Evolutionary conservation across 1,284 basidiomycete species (phyloP).

Genomic region (Trichosporon sp.): DNA sequence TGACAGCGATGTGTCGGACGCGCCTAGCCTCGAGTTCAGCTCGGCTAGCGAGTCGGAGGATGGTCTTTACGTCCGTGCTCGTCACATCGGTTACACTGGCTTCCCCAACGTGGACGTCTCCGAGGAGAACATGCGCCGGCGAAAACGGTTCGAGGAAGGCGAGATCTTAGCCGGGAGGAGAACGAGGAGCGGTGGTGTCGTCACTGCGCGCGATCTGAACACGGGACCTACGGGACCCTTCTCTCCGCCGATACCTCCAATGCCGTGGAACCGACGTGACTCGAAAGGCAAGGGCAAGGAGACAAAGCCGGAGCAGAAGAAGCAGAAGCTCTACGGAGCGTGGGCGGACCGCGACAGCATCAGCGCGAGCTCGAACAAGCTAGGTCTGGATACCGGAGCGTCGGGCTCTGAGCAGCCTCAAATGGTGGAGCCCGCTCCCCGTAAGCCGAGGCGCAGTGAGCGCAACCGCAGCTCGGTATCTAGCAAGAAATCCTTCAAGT

Average conservation of each 20-base stretch:
- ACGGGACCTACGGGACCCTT: neutral
- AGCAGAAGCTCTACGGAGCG: constrained; percentile 50
- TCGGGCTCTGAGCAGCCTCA: neutral
- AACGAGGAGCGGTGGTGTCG: constrained; percentile 52
- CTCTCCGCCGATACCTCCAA: neutral
- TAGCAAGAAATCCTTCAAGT: neutral
- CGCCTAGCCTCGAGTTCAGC: constrained; percentile 49
- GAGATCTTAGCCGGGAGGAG: constrained; percentile 61
- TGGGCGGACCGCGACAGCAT: constrained; percentile 53
- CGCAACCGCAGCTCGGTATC: neutral
- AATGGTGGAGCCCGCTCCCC: neutral
- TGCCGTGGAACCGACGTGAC: constrained; percentile 27
- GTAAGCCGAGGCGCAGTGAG: neutral
- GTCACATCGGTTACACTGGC: constrained; percentile 85
- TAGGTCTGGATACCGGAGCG: neutral
- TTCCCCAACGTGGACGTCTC: constrained; percentile 87
- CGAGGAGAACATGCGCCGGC: constrained; percentile 53
- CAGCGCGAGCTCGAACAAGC: neutral
- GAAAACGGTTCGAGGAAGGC: constrained; percentile 53
- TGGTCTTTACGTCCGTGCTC: constrained; percentile 66
- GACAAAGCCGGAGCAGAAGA: neutral
- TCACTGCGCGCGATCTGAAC: constrained; percentile 9
- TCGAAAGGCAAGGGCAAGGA: constrained; percentile 30
- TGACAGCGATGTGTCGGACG: constrained; percentile 55
- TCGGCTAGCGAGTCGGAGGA: constrained; percentile 59